Conservation (phyloP, 2,329 filamentous ascomycete species). For the Zasmidium cellare region DNA sequence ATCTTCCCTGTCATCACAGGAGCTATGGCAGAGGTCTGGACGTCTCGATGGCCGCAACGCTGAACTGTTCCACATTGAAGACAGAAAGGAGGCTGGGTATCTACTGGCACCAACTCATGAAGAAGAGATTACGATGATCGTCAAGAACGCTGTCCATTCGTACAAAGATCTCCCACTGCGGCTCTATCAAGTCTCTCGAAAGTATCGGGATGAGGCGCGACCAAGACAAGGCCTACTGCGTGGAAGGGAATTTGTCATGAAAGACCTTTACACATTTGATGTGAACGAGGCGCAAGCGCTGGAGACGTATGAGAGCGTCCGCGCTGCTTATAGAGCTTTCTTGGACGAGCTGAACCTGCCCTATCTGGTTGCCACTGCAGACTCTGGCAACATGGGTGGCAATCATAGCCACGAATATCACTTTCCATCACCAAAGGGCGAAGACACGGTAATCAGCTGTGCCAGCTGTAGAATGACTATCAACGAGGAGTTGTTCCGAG, state of each 20-base stretch:
- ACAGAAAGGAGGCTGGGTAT: slow-evolving; percentile 73
- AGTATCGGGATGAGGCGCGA: slow-evolving; percentile 90
- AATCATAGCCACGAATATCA: slow-evolving; percentile 94
- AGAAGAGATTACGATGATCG: slow-evolving; percentile 87
- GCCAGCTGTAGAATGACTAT: slow-evolving; percentile 70
- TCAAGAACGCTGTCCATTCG: slow-evolving; percentile 71
- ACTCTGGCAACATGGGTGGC: slow-evolving; percentile 95
- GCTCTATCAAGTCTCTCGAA: slow-evolving; percentile 88
- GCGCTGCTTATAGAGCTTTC: slow-evolving; percentile 70
- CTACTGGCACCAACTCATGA: slow-evolving; percentile 92
- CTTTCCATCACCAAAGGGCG: slow-evolving; percentile 74
- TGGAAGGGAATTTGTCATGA: slow-evolving; percentile 93
- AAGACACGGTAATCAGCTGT: slow-evolving; percentile 82
- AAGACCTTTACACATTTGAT: slow-evolving; percentile 97
- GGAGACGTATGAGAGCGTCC: slow-evolving; percentile 76
- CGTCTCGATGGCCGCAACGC: slow-evolving; percentile 58
- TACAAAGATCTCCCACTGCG: slow-evolving; percentile 84
- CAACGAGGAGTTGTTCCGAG: slow-evolving; percentile 74
- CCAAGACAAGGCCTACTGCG: slow-evolving; percentile 86
- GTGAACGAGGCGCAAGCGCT: slow-evolving; percentile 65
- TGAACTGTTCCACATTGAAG: slow-evolving; percentile 76
- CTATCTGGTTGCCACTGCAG: slow-evolving; percentile 81
- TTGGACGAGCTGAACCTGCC: slow-evolving; percentile 83
- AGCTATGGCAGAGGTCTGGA: slow-evolving; percentile 81
- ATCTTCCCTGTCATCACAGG: slow-evolving; percentile 81